Evolutionary conservation across 176 grass and related monocot species (phyloP).

Genomic region (Thalia dealbata): DNA sequence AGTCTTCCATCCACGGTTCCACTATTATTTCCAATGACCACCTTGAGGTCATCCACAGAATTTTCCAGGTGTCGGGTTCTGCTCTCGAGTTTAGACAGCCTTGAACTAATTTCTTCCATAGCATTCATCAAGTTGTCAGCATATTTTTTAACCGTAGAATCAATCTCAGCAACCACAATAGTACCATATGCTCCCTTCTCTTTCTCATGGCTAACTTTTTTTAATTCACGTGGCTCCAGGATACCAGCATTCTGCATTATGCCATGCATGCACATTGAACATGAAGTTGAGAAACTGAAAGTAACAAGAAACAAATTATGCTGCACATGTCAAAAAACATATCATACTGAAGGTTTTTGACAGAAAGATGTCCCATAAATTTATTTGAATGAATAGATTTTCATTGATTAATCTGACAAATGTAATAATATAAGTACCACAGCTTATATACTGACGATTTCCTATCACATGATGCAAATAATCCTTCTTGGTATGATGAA

Average conservation of each 20-base stretch:
- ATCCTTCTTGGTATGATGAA: background rate
- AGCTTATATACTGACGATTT: background rate
- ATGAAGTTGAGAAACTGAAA: background rate
- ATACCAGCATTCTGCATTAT: slow-evolving; percentile 35
- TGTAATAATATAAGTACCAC: background rate
- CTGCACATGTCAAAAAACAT: background rate
- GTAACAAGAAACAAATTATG: background rate
- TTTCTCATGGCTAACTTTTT: slow-evolving; percentile 44
- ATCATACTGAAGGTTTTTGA: background rate
- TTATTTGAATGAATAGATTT: background rate
- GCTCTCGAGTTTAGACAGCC: slow-evolving; percentile 58
- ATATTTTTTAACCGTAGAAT: slow-evolving; percentile 75
- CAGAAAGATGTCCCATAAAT: background rate
- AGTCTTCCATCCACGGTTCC: slow-evolving; percentile 77
- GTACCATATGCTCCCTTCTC: slow-evolving; percentile 35
- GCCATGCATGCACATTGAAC: slow-evolving; percentile 7
- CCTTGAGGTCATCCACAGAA: slow-evolving; percentile 53
- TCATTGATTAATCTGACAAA: background rate
- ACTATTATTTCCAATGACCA: slow-evolving; percentile 52
- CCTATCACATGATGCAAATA: background rate
- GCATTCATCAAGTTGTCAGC: slow-evolving; percentile 65
- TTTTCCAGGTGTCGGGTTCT: slow-evolving; percentile 61
- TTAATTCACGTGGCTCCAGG: slow-evolving; percentile 39
- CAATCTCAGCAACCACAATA: slow-evolving; percentile 54
- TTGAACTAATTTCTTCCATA: slow-evolving; percentile 64